phyloP scores from a whole-genome alignment of 768 basidiomycete species.

The Russula virescens region DNA sequence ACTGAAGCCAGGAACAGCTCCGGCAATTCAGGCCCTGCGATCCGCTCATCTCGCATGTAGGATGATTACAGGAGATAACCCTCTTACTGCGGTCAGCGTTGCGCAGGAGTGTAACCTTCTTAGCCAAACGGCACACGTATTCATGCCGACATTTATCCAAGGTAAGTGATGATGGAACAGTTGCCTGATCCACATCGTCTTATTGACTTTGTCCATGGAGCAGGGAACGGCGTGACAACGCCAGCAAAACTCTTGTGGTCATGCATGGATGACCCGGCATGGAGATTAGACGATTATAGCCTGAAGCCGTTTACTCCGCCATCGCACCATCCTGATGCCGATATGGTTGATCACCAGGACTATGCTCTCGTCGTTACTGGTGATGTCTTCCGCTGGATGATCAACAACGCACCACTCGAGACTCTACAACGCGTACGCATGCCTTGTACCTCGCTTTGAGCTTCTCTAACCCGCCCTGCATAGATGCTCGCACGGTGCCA shows the following conservation, averaged over 20 bases:
- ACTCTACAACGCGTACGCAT: slow-evolving; percentile 80
- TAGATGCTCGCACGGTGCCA: slow-evolving; percentile 98
- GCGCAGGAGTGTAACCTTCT: slow-evolving; percentile 90
- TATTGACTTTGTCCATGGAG: background rate
- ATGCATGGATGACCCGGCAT: slow-evolving; percentile 79
- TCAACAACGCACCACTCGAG: slow-evolving; percentile 89
- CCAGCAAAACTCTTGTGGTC: slow-evolving; percentile 78
- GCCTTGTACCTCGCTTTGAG: background rate
- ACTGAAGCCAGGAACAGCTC: slow-evolving; percentile 85
- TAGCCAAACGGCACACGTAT: slow-evolving; percentile 84
- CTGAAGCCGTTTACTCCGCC: slow-evolving; percentile 74
- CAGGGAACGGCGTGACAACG: slow-evolving; percentile 50
- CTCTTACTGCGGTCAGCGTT: slow-evolving; percentile 93
- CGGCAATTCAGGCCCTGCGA: slow-evolving; percentile 84
- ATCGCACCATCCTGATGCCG: slow-evolving; percentile 63
- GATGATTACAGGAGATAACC: slow-evolving; percentile 99
- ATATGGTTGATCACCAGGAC: slow-evolving; percentile 73
- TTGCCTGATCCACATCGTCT: background rate
- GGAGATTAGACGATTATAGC: slow-evolving; percentile 85
- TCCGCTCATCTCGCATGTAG: slow-evolving; percentile 87
- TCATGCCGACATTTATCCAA: slow-evolving; percentile 69
- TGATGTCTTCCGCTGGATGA: slow-evolving; percentile 97
- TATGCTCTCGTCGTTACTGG: slow-evolving; percentile 91
- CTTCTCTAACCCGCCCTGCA: background rate
- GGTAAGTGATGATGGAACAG: slow-evolving; percentile 39